Evolutionary conservation across 306 rosid genomes (phyloP), one percentile per base, ranked within the genome.

Genomic region (Rosa lucieae): DNA sequence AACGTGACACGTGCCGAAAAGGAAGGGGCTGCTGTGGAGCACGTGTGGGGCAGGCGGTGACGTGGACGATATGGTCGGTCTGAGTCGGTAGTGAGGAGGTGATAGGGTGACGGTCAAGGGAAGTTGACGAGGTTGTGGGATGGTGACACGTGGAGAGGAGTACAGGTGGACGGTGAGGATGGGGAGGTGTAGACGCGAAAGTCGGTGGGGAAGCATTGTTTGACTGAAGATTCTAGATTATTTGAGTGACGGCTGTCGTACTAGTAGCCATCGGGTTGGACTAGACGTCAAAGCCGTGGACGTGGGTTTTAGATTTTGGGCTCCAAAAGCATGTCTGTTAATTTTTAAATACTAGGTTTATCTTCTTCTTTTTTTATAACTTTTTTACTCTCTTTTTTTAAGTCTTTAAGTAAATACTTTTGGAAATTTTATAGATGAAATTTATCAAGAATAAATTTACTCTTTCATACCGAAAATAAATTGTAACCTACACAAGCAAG

Each of bases 41-140:
- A 47, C 63, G 75, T 46, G 53, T 71, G 84, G 44, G 74, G 62
- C 73, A 6, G 77, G 73, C 65, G 44, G 6, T 84, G 91, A 90
- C 89, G 88, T 88, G 92, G 93, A 43, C 49, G 62, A 72, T 62
- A 42, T 84, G 93, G 97, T 87, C 92, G 88, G 89, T 76, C 74
- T 11, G 72, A 77, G 86, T 52, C 67, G 87, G 90, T 82, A 32
- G 73, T 32, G 37, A 2, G 11, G 76, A 17, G 29, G 29, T 5
- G 49, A 8, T 21, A 61, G 17, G 43, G 78, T 29, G 81, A 55
- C 70, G 21, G 81, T 59, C 75, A 53, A 0, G 0, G 23, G 21
- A 53, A 6, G 21, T 17, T 18, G 21, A 5, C 3, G 21, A 0
- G n/a, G 0, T 6, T 3, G 20, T 14, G 0, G 2, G 35, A n/a